Conservation (phyloP, 345 rosid species). For the Raphanus raphanistrum region DNA sequence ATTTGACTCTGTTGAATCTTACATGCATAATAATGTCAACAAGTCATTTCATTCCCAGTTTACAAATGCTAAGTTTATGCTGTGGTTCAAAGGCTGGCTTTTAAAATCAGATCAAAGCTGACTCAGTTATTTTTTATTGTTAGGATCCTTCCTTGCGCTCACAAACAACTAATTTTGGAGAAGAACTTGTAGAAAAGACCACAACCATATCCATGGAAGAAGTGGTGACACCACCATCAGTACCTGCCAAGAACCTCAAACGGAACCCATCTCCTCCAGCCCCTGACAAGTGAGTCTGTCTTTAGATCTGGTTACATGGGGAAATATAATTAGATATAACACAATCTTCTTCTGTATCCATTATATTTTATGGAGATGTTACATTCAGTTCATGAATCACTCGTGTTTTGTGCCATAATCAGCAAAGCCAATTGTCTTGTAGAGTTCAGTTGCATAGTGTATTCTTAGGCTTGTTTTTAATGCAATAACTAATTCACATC, state of each 20-base stretch:
- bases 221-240: constrained; percentile 73
- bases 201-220: constrained; percentile 60
- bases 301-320: background rate
- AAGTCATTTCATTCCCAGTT: background rate
- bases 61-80: constrained; percentile 6
- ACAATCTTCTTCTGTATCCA: background rate
- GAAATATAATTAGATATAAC: background rate
- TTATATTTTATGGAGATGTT: background rate
- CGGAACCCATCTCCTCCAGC: constrained; percentile 56
- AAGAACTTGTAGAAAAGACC: constrained; percentile 48
- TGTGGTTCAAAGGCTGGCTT: constrained; percentile 18
- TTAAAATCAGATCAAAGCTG: constrained; percentile 11
- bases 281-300: constrained; percentile 45
- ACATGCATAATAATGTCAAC: constrained; percentile 5
- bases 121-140: background rate
- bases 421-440: constrained; percentile 20
- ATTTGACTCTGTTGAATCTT: background rate
- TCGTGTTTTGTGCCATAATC: constrained; percentile 1
- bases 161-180: constrained; percentile 49
- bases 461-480: background rate
- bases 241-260: constrained; percentile 69
- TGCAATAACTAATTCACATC: constrained; percentile 9
- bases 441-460: constrained; percentile 9
- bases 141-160: constrained; percentile 61
- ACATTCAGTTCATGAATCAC: constrained; percentile 3